Evolutionary conservation across 495 filamentous ascomycete genomes (phyloP).

Genomic region (Aspergillus heteromorphus): DNA sequence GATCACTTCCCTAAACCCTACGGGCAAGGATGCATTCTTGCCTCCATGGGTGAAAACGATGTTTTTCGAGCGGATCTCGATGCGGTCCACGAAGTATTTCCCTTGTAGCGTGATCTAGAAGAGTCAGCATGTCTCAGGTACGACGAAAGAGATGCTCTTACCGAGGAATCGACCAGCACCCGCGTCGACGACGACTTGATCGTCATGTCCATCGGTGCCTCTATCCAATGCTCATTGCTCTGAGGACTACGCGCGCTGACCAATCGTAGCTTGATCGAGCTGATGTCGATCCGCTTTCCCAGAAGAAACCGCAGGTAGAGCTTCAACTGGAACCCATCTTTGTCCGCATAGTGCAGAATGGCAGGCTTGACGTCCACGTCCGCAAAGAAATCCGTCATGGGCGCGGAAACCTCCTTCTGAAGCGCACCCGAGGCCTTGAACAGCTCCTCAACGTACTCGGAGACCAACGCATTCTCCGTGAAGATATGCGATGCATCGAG

Average conservation of each 20-base stretch:
- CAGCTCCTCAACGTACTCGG: conserved; percentile 62
- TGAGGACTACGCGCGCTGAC: conserved; percentile 31
- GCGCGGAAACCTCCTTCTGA: conserved; percentile 58
- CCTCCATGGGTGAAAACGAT: conserved; percentile 51
- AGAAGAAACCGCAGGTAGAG: conserved; percentile 69
- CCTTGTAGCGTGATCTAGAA: conserved; percentile 61
- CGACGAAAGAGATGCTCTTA: conserved; percentile 14
- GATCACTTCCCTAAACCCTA: conserved; percentile 40
- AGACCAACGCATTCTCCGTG: conserved; percentile 50
- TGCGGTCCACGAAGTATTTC: conserved; percentile 66
- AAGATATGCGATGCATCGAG: conserved; percentile 28
- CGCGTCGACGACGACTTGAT: conserved; percentile 37
- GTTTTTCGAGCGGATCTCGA: conserved; percentile 63
- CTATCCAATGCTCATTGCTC: conserved; percentile 40
- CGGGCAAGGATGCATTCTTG: conserved; percentile 28
- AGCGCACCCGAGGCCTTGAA: conserved; percentile 57
- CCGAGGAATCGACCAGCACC: conserved; percentile 36
- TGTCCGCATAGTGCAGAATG: conserved; percentile 61
- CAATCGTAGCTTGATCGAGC: conserved; percentile 62
- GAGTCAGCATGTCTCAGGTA: conserved; percentile 20
- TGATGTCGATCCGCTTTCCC: conserved; percentile 61
- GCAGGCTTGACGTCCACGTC: conserved; percentile 63
- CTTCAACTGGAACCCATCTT: conserved; percentile 72
- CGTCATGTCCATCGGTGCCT: conserved; percentile 24
- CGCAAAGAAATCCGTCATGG: conserved; percentile 68